phyloP scores from a whole-genome alignment of 768 basidiomycete genomes.

The Obba rivulosa region DNA sequence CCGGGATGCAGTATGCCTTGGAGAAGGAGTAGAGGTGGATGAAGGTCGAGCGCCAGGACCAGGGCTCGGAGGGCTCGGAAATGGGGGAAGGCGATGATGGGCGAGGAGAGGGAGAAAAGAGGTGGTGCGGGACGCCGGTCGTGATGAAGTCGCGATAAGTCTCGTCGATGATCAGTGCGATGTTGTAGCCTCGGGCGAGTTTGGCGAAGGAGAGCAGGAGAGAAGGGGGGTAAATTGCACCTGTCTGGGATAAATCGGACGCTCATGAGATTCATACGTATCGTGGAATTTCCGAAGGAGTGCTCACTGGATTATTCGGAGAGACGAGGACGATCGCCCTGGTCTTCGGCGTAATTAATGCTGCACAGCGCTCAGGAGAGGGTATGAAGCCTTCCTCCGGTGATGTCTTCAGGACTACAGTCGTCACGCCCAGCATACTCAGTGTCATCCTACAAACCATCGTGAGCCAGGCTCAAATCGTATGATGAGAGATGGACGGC shows the following conservation, averaged over 20 bases:
- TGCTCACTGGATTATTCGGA: constrained; percentile 65
- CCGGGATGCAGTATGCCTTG: constrained; percentile 77
- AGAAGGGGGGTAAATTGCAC: constrained; percentile 55
- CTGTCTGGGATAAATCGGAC: constrained; percentile 46
- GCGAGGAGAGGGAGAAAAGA: constrained; percentile 36
- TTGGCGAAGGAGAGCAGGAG: constrained; percentile 54
- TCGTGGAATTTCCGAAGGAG: neutral
- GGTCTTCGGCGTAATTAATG: constrained; percentile 52
- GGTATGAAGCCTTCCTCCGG: constrained; percentile 56
- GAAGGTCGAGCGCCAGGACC: constrained; percentile 55
- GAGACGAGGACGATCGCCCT: constrained; percentile 71
- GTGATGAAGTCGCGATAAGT: constrained; percentile 80
- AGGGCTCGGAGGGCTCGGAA: constrained; percentile 7
- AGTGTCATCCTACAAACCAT: constrained; percentile 53
- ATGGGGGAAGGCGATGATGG: neutral
- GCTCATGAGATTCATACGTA: neutral
- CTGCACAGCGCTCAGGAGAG: constrained; percentile 41
- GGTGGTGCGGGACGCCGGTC: constrained; percentile 43
- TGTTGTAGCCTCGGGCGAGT: constrained; percentile 45
- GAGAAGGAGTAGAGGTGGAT: constrained; percentile 78
- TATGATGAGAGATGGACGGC: no score
- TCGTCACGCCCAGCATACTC: constrained; percentile 54
- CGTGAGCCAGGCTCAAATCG: neutral
- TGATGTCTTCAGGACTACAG: constrained; percentile 48
- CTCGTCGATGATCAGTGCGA: constrained; percentile 81